A percentile compares a stretch with the other conserved stretches of the same genome.
These are phyloP conservation scores for Colletotrichum kahawae DNA, from an alignment of 2,329 filamentous ascomycete genomes.

Conservation along the genomic window DNA sequence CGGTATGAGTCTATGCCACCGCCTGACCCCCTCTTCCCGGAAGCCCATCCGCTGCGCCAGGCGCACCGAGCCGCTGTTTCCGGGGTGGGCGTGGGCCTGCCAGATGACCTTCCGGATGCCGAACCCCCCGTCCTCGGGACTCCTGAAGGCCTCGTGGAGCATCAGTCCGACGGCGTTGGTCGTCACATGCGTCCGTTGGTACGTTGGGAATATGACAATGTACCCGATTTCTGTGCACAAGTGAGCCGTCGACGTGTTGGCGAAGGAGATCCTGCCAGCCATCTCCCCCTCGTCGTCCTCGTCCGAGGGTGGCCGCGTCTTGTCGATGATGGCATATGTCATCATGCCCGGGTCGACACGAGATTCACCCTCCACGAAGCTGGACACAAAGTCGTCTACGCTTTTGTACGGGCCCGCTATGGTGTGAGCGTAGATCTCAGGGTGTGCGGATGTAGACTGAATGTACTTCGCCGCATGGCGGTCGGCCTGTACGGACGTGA, in stretches of 20 bases:
- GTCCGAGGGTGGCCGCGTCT: constrained; percentile 25
- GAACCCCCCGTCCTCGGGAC: constrained; percentile 22
- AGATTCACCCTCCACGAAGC: constrained; percentile 17
- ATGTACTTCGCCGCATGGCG: constrained; percentile 22
- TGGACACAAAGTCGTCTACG: constrained; percentile 10
- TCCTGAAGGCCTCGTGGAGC: constrained; percentile 30
- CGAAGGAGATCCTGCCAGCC: constrained; percentile 32
- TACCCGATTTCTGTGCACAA: constrained; percentile 35
- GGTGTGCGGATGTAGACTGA: background rate
- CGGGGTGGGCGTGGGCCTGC: constrained; percentile 30
- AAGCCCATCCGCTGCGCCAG: constrained; percentile 39
- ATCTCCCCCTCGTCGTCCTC: constrained; percentile 32
- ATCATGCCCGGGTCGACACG: constrained; percentile 13
- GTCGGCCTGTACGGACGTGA: background rate
- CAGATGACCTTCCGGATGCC: constrained; percentile 36
- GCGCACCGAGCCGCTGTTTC: constrained; percentile 28
- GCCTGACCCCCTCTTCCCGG: constrained; percentile 32
- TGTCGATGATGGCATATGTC: constrained; percentile 33
- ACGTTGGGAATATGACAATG: constrained; percentile 37
- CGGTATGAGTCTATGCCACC: constrained; percentile 34
- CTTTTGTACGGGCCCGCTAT: constrained; percentile 23
- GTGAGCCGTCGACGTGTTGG: constrained; percentile 24
- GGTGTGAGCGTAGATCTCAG: constrained; percentile 26
- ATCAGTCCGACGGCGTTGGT: constrained; percentile 37
- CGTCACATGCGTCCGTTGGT: constrained; percentile 39